These are phyloP conservation scores for Escovopsis sp. DNA, from an alignment of 2,329 filamentous ascomycete species.

Conservation along the genomic window DNA sequence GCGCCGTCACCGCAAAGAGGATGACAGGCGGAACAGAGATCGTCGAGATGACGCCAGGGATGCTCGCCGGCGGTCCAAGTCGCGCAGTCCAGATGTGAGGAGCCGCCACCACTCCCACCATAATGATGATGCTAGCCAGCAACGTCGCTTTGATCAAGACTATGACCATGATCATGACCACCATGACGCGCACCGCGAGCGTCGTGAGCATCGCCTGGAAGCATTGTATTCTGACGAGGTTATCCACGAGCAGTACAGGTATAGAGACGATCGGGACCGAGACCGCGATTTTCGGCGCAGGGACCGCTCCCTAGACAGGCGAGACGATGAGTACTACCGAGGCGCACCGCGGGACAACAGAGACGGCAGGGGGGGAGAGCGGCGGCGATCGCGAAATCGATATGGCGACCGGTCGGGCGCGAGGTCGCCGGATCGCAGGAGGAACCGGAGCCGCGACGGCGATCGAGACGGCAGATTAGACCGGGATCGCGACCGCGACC, in stretches of 20 bases:
- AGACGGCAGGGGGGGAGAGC: conserved; percentile 36
- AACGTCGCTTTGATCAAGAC: conserved; percentile 3
- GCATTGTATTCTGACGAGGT: conserved; percentile 25
- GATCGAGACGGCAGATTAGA: conserved; percentile 35
- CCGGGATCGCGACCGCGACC: conserved; percentile 44
- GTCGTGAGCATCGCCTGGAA: neutral
- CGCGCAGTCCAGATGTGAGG: conserved; percentile 49
- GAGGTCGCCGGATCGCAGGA: conserved; percentile 40
- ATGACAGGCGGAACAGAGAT: conserved; percentile 39
- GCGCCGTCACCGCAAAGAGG: conserved; percentile 50
- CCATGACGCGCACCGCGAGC: no score
- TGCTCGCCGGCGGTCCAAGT: conserved; percentile 40
- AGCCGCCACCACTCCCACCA: conserved; percentile 1
- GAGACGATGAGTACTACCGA: conserved; percentile 50
- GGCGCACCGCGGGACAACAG: conserved; percentile 40
- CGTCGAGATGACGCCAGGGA: conserved; percentile 35
- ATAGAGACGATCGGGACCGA: conserved; percentile 34
- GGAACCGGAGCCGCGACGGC: conserved; percentile 45
- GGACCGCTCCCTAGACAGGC: conserved; percentile 53
- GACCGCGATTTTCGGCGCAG: conserved; percentile 47
- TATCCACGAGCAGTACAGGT: conserved; percentile 33
- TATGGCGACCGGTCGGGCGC: conserved; percentile 36
- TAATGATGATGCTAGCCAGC: neutral
- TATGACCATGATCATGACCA: no score
- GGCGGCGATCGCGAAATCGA: conserved; percentile 48